Base-by-base conservation (phyloP, 2,329 filamentous ascomycete genomes). In the Xylaria hypoxylon region DNA sequence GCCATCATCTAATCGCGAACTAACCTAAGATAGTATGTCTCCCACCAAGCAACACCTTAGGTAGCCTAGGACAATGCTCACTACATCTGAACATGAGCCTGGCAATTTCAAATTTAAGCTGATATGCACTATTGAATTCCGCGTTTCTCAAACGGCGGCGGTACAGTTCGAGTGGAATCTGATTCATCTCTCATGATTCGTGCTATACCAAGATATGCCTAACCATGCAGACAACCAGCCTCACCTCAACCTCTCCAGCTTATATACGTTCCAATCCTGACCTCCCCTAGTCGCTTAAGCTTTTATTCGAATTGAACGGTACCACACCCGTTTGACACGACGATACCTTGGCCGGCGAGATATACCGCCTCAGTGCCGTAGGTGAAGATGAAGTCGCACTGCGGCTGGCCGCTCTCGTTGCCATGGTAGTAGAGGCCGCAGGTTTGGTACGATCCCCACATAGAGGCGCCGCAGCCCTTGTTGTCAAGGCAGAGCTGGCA, bases 401-500 rank as follows among this genome's bases (percentile, higher is more conserved):
- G 58, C 4, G 69, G 42, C n/a, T 64, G 56, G 15, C 61, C 70
- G 42, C 62, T 50, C n/a, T 64, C 59, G 15, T 56, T 55, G 11
- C 58, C 64, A 47, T 70, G 64, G 48, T 71, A 74, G 40, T 68
- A 67, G 13, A 74, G 62, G 13, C 69, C 72, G 35, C 72, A 75
- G 24, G 42, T 62, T 1, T 67, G 66, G 4, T 61, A 59, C 0
- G 50, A 44, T 1, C 66, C 69, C 17, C 68, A 63, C 63, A 72
- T 71, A 19, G 68, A 64, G 1, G 64, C 74, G 19, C 61, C 68
- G 65, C 74, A 76, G 33, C 68, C 70, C 10, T 62, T 62, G 59
- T 74, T 75, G n/a, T 76, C 71, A 6, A 72, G 68, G 61, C 74
- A 75, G 38, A 71, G 58, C 68, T 76, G 72, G 62, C 73, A 76